Evolutionary conservation across 169 alveolate species (phyloP).

Genomic region (Eimeria praecox): DNA sequence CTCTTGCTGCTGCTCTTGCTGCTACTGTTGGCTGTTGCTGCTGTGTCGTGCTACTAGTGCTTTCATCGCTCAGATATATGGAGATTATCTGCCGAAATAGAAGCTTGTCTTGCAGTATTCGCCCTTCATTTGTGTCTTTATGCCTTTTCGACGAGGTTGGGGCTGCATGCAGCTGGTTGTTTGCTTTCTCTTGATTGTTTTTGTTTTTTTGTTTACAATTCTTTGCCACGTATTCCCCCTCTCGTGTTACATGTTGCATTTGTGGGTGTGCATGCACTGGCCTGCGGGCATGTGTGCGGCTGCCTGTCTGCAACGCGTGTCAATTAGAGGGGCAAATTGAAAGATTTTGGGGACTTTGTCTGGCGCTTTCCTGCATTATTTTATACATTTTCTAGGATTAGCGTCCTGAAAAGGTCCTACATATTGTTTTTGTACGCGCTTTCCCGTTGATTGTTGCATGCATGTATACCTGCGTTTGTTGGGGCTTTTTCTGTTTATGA

Average conservation of each 20-base stretch:
- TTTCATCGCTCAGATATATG: neutral
- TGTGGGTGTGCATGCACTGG: neutral
- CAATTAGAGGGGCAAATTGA: neutral
- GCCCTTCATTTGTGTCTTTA: neutral
- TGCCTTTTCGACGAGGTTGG: neutral
- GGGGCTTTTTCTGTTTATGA: too few relatives aligned
- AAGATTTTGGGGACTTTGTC: neutral
- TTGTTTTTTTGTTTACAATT: neutral
- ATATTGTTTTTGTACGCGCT: neutral
- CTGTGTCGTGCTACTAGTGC: too few relatives aligned
- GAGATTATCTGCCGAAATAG: too few relatives aligned
- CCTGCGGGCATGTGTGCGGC: slow-evolving; percentile 21
- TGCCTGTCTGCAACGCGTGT: neutral
- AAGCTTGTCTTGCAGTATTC: too few relatives aligned
- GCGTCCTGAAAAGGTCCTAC: slow-evolving; percentile 6
- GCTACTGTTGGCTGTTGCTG: neutral
- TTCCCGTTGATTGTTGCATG: neutral
- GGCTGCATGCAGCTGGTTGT: neutral
- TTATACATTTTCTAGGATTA: neutral
- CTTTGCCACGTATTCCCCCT: neutral
- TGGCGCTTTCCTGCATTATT: neutral
- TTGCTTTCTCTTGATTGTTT: neutral
- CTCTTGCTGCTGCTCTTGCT: neutral
- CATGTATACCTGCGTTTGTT: too few relatives aligned
- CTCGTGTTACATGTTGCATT: neutral